Evolutionary conservation across 208 protist genomes (phyloP).

Genomic region (Leishmania guyanensis): DNA sequence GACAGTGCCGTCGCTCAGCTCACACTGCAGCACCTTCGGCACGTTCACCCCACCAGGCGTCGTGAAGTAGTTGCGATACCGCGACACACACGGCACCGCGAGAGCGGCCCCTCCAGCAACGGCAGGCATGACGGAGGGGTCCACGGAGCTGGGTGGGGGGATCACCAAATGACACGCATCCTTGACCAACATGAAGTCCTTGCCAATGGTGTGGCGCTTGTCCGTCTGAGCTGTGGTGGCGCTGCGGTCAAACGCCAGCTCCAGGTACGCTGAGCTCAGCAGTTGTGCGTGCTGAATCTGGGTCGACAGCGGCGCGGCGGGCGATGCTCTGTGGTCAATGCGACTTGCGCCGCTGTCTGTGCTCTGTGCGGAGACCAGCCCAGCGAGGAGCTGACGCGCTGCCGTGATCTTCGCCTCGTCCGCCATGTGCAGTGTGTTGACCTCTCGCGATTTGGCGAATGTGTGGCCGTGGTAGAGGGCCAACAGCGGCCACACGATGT

Average conservation of each 20-base stretch:
- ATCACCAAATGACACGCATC: conserved; percentile 39
- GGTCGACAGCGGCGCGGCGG: not conserved
- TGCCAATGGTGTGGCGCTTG: conserved; percentile 35
- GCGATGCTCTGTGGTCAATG: not conserved
- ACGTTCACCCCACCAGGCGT: conserved; percentile 94
- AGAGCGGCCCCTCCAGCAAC: not conserved
- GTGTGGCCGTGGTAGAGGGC: conserved; percentile 66
- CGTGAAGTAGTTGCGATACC: conserved; percentile 71
- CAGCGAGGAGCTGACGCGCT: conserved; percentile 16
- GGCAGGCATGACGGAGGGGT: conserved; percentile 4
- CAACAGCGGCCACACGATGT: conserved; percentile 72
- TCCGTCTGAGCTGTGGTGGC: conserved; percentile 10
- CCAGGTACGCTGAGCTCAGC: conserved; percentile 79
- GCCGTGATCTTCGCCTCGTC: conserved; percentile 31
- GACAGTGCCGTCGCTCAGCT: conserved; percentile 73
- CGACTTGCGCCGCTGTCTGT: not conserved
- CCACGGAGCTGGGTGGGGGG: conserved; percentile 45
- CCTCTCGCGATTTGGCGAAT: conserved; percentile 38
- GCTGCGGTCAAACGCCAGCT: conserved; percentile 66
- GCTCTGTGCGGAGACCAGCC: not conserved
- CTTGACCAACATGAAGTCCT: conserved; percentile 39
- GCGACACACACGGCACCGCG: conserved; percentile 32
- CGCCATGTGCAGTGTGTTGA: conserved; percentile 21
- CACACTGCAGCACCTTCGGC: conserved; percentile 92
- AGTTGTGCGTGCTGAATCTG: conserved; percentile 49